Base-by-base conservation (phyloP, 2,329 filamentous ascomycete genomes). In the Trichothecium sympodiale region DNA sequence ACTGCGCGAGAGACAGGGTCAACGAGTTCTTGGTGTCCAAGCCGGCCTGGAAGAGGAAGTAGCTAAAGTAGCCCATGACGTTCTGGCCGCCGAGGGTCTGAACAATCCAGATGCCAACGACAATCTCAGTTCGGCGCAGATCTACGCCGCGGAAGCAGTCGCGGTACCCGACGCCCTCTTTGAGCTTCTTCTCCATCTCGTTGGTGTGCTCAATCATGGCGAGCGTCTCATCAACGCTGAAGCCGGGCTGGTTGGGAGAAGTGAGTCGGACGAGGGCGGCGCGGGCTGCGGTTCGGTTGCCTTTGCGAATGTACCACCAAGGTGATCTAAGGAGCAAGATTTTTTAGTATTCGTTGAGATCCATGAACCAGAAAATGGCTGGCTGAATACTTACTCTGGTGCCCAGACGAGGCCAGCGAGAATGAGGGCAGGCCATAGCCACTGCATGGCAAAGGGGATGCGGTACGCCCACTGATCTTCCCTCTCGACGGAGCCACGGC, bases 201-300 rank as follows among this genome's bases (percentile, higher is more conserved):
- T 73, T 66, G 6, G 70, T 74, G 41, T 73, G 61, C 26, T 64
- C 58, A 46, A 74, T 71, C 64, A 74, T 62, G 13, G 69, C 64
- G 9, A 76, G 50, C 0, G 62, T 62, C 40, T 67, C 58, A 38
- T 71, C 62, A 4, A 53, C 50, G 41, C 69, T 61, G 43, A 67
- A 65, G 18, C 45, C 43, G 16, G 55, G 47, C 38, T 59, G 51
- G 39, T 56, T 53, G 23, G 43, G 47, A 4, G 55, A 60, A 0
- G 61, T 64, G 3, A 70, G 55, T 13, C 64, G 55, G 17, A 60
- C 40, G 0, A 70, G 48, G 3, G 64, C 57, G 13, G 49, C 50
- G 33, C 55, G 58, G 1, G 67, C 67, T 1, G 55, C 59, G 0
- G 54, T 55, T 14, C 54, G 50, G 33, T 61, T 52, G 10, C 57